These are phyloP conservation scores for Ballota nigra DNA, from an alignment of 257 asterid genomes.

Conservation along the genomic window DNA sequence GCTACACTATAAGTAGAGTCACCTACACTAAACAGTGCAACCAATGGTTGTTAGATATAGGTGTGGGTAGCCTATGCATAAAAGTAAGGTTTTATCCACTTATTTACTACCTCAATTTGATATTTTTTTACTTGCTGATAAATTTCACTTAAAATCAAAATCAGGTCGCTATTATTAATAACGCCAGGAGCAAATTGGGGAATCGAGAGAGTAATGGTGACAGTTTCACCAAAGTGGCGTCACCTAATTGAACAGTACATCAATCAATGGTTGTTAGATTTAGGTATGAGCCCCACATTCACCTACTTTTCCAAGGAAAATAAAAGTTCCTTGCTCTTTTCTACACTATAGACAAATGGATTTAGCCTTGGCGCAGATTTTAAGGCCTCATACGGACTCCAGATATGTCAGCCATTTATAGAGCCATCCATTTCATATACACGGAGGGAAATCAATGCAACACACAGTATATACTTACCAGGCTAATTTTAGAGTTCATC, in stretches of 20 bases:
- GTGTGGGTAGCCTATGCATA: background rate
- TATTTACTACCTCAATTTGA: background rate
- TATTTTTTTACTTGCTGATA: background rate
- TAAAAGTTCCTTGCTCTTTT: slow-evolving; percentile 20
- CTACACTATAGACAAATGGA: slow-evolving; percentile 8
- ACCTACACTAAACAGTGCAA: background rate
- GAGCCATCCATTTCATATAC: slow-evolving; percentile 21
- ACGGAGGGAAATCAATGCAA: slow-evolving; percentile 7
- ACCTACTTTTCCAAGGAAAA: slow-evolving; percentile 15
- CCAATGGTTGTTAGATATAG: background rate
- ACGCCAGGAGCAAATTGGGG: background rate
- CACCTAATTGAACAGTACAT: slow-evolving; percentile 14
- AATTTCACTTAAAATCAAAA: background rate
- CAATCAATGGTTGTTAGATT: slow-evolving; percentile 6
- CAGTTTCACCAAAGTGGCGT: background rate
- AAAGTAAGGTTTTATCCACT: background rate
- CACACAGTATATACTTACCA: too few relatives aligned
- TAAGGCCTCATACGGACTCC: slow-evolving; percentile 27
- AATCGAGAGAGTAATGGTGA: background rate
- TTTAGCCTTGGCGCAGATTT: slow-evolving; percentile 18
- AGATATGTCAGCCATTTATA: slow-evolving; percentile 13
- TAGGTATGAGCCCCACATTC: slow-evolving; percentile 12
- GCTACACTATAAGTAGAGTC: background rate
- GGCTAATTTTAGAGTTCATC: background rate
- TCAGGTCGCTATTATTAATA: background rate